Conservation (phyloP, 106 monocot species). For the Dactylorhiza incarnata region DNA sequence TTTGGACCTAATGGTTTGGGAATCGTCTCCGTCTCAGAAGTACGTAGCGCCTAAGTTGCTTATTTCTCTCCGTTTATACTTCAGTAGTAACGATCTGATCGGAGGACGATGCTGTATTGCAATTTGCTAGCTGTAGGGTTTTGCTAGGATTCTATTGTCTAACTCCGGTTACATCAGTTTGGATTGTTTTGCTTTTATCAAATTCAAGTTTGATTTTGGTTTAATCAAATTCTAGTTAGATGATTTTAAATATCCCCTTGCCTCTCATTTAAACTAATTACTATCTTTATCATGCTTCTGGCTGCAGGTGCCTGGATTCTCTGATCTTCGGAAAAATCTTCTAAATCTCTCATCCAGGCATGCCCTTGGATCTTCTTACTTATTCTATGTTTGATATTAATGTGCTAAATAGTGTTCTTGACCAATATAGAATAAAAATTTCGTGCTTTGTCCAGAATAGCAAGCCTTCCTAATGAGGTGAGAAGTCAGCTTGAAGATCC, state of each 20-base stretch:
- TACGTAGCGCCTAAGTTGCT: slow-evolving; percentile 17
- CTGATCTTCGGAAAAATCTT: slow-evolving; percentile 47
- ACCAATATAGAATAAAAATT: not conserved
- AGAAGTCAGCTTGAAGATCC: slow-evolving; percentile 77
- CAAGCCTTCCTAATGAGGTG: slow-evolving; percentile 59
- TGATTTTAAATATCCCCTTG: not conserved
- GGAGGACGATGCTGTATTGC: not conserved
- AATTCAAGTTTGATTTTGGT: not conserved
- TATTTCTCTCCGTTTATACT: not conserved
- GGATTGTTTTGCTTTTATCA: not conserved
- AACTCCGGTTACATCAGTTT: not conserved
- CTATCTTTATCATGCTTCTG: not conserved
- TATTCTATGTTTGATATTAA: not conserved
- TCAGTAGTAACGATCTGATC: not conserved
- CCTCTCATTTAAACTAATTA: not conserved
- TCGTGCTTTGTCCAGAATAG: slow-evolving; percentile 26
- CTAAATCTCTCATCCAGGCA: slow-evolving; percentile 68
- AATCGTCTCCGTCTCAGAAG: slow-evolving; percentile 72
- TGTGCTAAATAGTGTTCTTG: not conserved
- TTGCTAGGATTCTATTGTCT: not conserved
- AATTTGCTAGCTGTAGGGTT: not conserved
- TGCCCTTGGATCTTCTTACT: not conserved
- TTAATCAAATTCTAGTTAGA: not conserved
- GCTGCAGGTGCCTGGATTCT: slow-evolving; percentile 61
- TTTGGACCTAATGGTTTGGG: slow-evolving; percentile 84